These are phyloP conservation scores for Debaryomyces nepalensis DNA, from an alignment of 1,139 yeast genomes.

Conservation along the genomic window DNA sequence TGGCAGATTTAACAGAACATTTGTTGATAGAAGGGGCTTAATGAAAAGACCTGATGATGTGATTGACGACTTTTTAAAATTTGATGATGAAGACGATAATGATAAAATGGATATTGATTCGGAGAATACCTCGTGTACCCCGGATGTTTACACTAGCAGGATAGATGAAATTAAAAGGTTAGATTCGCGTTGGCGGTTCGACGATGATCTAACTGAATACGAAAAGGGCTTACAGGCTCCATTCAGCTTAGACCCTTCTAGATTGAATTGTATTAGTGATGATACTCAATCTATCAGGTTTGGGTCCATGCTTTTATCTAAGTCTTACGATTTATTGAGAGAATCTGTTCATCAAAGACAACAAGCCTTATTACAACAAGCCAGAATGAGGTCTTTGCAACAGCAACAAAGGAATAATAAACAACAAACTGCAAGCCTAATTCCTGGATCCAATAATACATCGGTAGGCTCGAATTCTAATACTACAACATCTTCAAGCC, in stretches of 20 bases:
- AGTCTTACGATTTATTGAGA: slow-evolving; percentile 74
- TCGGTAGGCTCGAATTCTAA: slow-evolving; percentile 2
- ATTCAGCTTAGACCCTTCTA: slow-evolving; percentile 66
- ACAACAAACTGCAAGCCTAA: slow-evolving; percentile 51
- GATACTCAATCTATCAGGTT: slow-evolving; percentile 89
- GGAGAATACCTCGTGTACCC: too few relatives aligned
- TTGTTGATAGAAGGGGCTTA: slow-evolving; percentile 71
- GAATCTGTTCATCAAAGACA: slow-evolving; percentile 55
- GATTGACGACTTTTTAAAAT: slow-evolving; percentile 42
- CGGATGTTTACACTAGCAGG: slow-evolving; percentile 60
- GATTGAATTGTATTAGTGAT: slow-evolving; percentile 78
- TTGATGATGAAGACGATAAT: slow-evolving; percentile 30
- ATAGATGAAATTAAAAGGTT: slow-evolving; percentile 58
- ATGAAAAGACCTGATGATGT: slow-evolving; percentile 36
- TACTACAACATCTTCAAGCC: slow-evolving; percentile 7
- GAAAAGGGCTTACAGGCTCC: slow-evolving; percentile 55
- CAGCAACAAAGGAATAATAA: slow-evolving; percentile 37
- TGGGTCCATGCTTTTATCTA: slow-evolving; percentile 87
- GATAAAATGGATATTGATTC: slow-evolving; percentile 25
- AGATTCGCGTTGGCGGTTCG: slow-evolving; percentile 77
- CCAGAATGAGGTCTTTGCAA: slow-evolving; percentile 51
- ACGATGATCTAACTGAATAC: slow-evolving; percentile 59
- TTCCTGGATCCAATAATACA: neutral
- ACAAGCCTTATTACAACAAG: slow-evolving; percentile 48
- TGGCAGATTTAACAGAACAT: slow-evolving; percentile 73